These are phyloP conservation scores for Kwoniella botswanensis DNA, from an alignment of 768 basidiomycete species.

Conservation along the genomic window DNA sequence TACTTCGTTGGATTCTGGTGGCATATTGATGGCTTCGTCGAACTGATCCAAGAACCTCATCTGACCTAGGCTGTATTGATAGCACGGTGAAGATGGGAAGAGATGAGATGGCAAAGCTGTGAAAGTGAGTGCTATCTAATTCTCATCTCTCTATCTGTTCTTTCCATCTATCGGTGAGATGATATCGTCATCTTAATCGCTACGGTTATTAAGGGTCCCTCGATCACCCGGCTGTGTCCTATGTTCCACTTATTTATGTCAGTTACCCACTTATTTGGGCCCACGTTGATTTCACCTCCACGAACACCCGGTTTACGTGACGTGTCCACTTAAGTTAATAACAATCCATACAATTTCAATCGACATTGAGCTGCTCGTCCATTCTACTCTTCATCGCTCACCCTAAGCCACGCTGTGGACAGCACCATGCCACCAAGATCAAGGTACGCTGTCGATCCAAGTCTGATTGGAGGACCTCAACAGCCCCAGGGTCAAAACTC, in stretches of 20 bases:
- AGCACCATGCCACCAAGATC: conserved; percentile 50
- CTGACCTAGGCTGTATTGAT: neutral
- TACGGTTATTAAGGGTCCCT: too few relatives aligned
- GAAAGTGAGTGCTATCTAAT: neutral
- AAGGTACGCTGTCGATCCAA: conserved; percentile 54
- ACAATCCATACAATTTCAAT: neutral
- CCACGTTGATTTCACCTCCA: neutral
- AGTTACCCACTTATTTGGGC: too few relatives aligned
- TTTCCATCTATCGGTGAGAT: too few relatives aligned
- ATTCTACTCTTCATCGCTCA: neutral
- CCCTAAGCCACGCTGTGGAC: neutral
- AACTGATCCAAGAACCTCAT: conserved; percentile 19
- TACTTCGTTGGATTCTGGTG: conserved; percentile 15
- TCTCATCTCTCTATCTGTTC: too few relatives aligned
- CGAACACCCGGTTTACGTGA: too few relatives aligned
- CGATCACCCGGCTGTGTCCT: too few relatives aligned
- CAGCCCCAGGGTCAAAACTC: conserved; percentile 19
- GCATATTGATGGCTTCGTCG: conserved; percentile 6
- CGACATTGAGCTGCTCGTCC: neutral
- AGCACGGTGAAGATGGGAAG: neutral
- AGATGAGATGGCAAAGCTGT: neutral
- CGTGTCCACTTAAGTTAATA: too few relatives aligned
- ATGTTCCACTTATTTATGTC: too few relatives aligned
- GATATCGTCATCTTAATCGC: too few relatives aligned
- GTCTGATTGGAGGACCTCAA: conserved; percentile 28